Conservation (phyloP, 2,329 filamentous ascomycete genomes). For the Monilinia vaccinii-corymbosi region DNA sequence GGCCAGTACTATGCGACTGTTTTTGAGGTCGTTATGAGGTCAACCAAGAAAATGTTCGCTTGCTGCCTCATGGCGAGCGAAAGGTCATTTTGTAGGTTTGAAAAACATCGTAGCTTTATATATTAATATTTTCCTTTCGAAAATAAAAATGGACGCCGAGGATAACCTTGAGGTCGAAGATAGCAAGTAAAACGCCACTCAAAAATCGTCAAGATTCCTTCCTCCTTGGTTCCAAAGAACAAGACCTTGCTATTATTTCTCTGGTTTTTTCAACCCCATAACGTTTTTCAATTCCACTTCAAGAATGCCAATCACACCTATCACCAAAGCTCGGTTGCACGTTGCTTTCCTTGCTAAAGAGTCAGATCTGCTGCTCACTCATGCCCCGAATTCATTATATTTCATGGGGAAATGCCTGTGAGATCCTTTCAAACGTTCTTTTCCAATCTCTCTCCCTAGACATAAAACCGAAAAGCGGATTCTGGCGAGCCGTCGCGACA, state of each 20-base stretch:
- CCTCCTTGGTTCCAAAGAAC: neutral
- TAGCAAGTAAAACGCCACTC: neutral
- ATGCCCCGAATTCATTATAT: neutral
- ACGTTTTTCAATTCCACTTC: neutral
- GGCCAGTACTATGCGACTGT: neutral
- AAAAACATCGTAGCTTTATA: neutral
- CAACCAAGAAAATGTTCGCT: neutral
- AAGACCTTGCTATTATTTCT: neutral
- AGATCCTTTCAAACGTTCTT: neutral
- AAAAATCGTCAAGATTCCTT: neutral
- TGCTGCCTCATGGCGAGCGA: neutral
- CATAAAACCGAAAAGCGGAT: neutral
- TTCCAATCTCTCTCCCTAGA: neutral
- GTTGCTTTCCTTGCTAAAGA: neutral
- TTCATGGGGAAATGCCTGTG: neutral
- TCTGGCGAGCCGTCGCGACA: neutral
- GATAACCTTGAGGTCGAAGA: neutral
- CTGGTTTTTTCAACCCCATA: too few relatives aligned
- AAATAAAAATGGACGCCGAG: neutral
- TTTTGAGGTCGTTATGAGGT: neutral
- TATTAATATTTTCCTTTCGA: neutral
- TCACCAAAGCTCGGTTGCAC: neutral
- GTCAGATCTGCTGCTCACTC: neutral
- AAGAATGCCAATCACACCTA: neutral
- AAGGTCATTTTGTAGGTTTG: neutral